Percentiles rank a stretch among this genome's conserved stretches.
These are phyloP conservation scores for Bullera alba DNA, from an alignment of 768 basidiomycete species.

Conservation along the genomic window DNA sequence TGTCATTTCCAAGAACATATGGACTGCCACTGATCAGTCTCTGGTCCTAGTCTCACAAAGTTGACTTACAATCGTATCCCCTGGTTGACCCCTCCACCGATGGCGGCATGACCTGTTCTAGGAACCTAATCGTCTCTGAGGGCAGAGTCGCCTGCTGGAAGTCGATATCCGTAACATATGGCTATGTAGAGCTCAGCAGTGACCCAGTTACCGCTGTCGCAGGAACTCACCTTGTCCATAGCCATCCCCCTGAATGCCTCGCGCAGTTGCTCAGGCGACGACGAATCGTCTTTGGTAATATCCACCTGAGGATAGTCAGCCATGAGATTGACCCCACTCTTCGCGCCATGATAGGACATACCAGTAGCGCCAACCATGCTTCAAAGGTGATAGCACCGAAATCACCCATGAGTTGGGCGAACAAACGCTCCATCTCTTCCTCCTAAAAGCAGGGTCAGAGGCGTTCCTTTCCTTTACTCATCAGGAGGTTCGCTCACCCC, in stretches of 20 bases:
- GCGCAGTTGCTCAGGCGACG: conserved; percentile 80
- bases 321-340: not conserved
- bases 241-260: conserved; percentile 91
- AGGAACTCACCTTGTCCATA: conserved; percentile 63
- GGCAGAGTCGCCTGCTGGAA: conserved; percentile 77
- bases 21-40: conserved; percentile 7
- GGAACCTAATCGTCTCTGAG: conserved; percentile 64
- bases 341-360: conserved; percentile 45
- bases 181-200: conserved; percentile 49
- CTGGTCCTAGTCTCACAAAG: conserved; percentile 1
- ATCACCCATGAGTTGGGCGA: conserved; percentile 66
- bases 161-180: conserved; percentile 88
- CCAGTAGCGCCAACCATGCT: conserved; percentile 88
- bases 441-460: conserved; percentile 52
- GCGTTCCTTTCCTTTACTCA: not conserved
- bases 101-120: conserved; percentile 72
- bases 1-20: conserved; percentile 23
- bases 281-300: conserved; percentile 84
- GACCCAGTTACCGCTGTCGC: not conserved
- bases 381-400: conserved; percentile 88
- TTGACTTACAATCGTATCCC: conserved; percentile 29
- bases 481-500: conserved; percentile 53
- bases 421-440: conserved; percentile 78
- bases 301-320: conserved; percentile 59
- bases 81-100: conserved; percentile 8